Base-by-base conservation (phyloP, 2,329 filamentous ascomycete species). In the Nemania sp. region DNA sequence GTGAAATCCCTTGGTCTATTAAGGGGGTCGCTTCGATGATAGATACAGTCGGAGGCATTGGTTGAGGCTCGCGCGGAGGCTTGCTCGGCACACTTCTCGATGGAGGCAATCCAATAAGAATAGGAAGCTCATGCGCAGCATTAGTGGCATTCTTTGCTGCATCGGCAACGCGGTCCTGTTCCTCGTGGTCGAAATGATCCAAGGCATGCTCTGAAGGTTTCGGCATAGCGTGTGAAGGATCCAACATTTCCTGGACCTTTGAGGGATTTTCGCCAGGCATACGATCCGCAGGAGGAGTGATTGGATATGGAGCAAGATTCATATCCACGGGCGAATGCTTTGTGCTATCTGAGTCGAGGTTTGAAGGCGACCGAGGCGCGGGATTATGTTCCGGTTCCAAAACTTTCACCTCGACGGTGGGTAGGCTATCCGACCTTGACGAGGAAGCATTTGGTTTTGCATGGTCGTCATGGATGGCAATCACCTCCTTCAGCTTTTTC, bases 401-500 rank as follows among this genome's bases (percentile, higher is more conserved):
- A 1, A 62, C 26, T 24, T 68, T 68, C n/a, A 74, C 68, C 45
- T 77, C 74, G 24, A 77, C 68, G 45, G 49, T 64, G 6, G 75
- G 73, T 38, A 77, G 66, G 4, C 56, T 71, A 18, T 69, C 72
- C 27, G 72, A 65, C 13, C 68, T 72, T 7, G 72, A 64, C 64
- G 72, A 69, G 57, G 59, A 45, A 22, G 69, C 69, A 8, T 73
- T 73, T 13, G 65, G 49, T 49, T 70, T 77, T 32, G 69, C 32
- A 51, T 62, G 70, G 20, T 74, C 74, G 26, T 78, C 74, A 56
- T 77, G 70, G 41, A 74, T 69, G 55, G 84, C 79, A 75, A 89
- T 79, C 8, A 88, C 80, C 64, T 98, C 94, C 80, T 97, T 97
- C 51, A 97, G 79, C 80, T 96, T 97, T 79, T 91, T 94, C 74